Conservation (phyloP, 345 rosid genomes). For the Brassica carinata region DNA sequence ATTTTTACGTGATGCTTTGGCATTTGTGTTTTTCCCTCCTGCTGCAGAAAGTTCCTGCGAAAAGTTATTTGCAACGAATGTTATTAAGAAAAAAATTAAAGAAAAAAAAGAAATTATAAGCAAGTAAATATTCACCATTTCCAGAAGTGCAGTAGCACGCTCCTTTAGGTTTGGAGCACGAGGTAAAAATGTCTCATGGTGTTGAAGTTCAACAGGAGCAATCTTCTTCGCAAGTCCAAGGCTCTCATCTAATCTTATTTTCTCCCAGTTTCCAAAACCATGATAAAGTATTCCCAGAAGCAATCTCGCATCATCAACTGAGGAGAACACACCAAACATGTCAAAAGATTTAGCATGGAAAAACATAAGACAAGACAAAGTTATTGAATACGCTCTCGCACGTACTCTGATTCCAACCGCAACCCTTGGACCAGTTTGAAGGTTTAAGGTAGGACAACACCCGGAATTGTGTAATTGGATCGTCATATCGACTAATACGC, state of each 20-base stretch:
- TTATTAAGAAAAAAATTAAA: neutral
- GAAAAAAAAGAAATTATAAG: neutral
- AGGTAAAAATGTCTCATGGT: constrained; percentile 98
- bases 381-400: constrained; percentile 6
- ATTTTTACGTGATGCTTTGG: constrained; percentile 70
- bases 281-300: constrained; percentile 88
- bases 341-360: neutral
- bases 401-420: constrained; percentile 99
- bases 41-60: constrained; percentile 78
- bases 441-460: constrained; percentile 86
- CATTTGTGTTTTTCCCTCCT: constrained; percentile 70
- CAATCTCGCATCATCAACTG: constrained; percentile 98
- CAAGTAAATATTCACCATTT: constrained; percentile 62
- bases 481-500: constrained; percentile 72
- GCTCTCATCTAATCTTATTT: constrained; percentile 86
- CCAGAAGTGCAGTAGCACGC: constrained; percentile 97
- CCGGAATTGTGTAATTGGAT: constrained; percentile 90
- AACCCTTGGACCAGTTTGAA: constrained; percentile 99
- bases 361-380: neutral
- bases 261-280: constrained; percentile 99
- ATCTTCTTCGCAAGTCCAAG: constrained; percentile 94
- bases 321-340: constrained; percentile 23
- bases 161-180: constrained; percentile 98
- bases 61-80: constrained; percentile 7
- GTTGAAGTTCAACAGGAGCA: constrained; percentile 98